A percentile compares a stretch with the other conserved stretches of the same genome.
Conservation (phyloP, 2,329 filamentous ascomycete species). For the Penicillium hesseltinei region DNA sequence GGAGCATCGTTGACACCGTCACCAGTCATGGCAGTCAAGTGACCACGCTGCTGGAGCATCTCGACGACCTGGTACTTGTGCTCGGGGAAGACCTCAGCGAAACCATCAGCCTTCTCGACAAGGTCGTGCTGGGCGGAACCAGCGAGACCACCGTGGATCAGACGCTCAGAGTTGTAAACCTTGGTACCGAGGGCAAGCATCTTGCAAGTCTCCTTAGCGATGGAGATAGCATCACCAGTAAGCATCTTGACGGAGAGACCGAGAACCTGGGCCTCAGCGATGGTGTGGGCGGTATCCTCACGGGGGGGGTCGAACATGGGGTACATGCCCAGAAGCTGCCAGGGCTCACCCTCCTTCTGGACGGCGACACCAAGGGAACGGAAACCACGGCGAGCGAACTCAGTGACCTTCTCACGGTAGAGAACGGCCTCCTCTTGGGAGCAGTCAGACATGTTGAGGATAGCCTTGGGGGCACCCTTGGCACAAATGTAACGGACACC, state of each 20-base stretch:
- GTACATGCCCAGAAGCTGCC: constrained; percentile 72
- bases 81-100: constrained; percentile 72
- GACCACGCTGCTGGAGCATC: constrained; percentile 71
- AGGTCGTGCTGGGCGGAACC: constrained; percentile 73
- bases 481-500: constrained; percentile 70
- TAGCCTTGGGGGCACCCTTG: constrained; percentile 75
- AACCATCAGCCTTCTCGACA: constrained; percentile 71
- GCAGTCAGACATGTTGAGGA: constrained; percentile 67
- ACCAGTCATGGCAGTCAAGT: constrained; percentile 73
- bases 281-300: constrained; percentile 75
- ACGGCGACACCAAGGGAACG: constrained; percentile 75
- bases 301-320: constrained; percentile 79
- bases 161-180: constrained; percentile 76
- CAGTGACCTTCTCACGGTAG: constrained; percentile 70
- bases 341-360: constrained; percentile 72
- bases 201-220: constrained; percentile 79
- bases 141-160: constrained; percentile 72
- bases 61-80: constrained; percentile 76
- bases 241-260: constrained; percentile 79
- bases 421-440: constrained; percentile 62
- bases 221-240: constrained; percentile 76
- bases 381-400: constrained; percentile 77
- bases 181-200: constrained; percentile 77
- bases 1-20: constrained; percentile 74
- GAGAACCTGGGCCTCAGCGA: constrained; percentile 71